Base-by-base conservation (phyloP, 1,284 basidiomycete species). In the Gomphus bonarii region DNA sequence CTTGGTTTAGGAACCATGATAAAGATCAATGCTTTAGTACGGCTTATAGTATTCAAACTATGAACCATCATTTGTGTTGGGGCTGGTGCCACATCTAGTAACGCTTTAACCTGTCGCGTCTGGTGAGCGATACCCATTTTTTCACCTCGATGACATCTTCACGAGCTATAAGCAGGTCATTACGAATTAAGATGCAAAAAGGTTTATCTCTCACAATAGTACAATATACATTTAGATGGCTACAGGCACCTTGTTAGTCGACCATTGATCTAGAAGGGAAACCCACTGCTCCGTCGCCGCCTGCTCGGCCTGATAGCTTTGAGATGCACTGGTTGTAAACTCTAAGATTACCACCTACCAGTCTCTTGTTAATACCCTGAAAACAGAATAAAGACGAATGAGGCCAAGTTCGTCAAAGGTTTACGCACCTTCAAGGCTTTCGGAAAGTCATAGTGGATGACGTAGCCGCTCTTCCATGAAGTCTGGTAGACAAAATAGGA, bases 361-460 rank as follows among this genome's bases (percentile, higher is more conserved):
- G 90, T 93, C 67, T 94, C 91, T 67, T 94, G 91, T 66, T 94
- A 94, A 69, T 85, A 94, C 0, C 88, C 90, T 90, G 55, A n/a
- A 43, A 31, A 16, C 12, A 1, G 14, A 16, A 16, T 40, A 40
- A n/a, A 16, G 16, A 40, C 3, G 12, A 40, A 6, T n/a, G 12
- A 40, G 3, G n/a, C 36, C 12, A 12, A 40, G 31, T 4, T 3
- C 38, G 16, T 40, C 12, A 12, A 16, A 40, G 61, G 54, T 9
- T 58, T 38, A n/a, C 70, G 62, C 52, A 82, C 88, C 88, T 77
- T 92, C 90, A 60, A 92, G 82, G 57, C 86, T 89, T 86, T 89
- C 0, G 88, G 88, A 46, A 91, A 68, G 67, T 94, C 89, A 62
- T 79, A 88, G 63, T 90, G 83, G 42, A 91, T 81, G 50, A 88